These are phyloP conservation scores for Cadophora sp. DNA, from an alignment of 2,329 filamentous ascomycete species.

Conservation along the genomic window DNA sequence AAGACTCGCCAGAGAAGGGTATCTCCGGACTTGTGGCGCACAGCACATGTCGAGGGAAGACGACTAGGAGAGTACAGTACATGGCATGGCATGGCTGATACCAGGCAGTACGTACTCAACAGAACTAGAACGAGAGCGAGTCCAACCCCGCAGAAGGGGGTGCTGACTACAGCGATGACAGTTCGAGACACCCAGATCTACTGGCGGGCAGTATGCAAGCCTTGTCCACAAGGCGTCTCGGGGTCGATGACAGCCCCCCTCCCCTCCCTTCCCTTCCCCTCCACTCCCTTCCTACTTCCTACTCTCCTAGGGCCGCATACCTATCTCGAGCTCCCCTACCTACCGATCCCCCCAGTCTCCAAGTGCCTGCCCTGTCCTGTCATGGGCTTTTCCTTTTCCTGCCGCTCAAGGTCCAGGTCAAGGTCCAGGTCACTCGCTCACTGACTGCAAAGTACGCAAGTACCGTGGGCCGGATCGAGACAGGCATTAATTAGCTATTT, in stretches of 20 bases:
- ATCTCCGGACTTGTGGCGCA: background rate
- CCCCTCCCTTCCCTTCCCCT: background rate
- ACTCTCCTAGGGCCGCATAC: background rate
- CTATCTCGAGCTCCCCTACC: too few relatives aligned
- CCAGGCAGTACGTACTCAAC: background rate
- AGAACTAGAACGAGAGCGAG: slow-evolving; percentile 11
- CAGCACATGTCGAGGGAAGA: too few relatives aligned
- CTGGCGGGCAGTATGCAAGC: slow-evolving; percentile 20
- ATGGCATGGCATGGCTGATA: background rate
- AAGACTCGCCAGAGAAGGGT: background rate
- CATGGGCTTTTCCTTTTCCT: slow-evolving; percentile 51
- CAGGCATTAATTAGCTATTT: slow-evolving; percentile 36
- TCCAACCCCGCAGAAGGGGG: slow-evolving; percentile 13
- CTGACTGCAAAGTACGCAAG: slow-evolving; percentile 48
- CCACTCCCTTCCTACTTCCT: background rate
- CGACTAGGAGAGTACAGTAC: background rate
- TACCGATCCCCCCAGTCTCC: background rate
- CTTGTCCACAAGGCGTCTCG: slow-evolving; percentile 28
- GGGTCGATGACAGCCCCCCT: slow-evolving; percentile 9
- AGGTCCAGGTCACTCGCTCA: too few relatives aligned
- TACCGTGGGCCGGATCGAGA: slow-evolving; percentile 48
- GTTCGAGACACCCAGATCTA: slow-evolving; percentile 6
- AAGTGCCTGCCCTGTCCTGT: slow-evolving; percentile 39
- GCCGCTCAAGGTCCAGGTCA: slow-evolving; percentile 50
- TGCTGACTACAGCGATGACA: slow-evolving; percentile 30